Evolutionary conservation across 805 yeast genomes (phyloP), one percentile per base, ranked within the genome.

Genomic region (Limtongozyma cylindracea): DNA sequence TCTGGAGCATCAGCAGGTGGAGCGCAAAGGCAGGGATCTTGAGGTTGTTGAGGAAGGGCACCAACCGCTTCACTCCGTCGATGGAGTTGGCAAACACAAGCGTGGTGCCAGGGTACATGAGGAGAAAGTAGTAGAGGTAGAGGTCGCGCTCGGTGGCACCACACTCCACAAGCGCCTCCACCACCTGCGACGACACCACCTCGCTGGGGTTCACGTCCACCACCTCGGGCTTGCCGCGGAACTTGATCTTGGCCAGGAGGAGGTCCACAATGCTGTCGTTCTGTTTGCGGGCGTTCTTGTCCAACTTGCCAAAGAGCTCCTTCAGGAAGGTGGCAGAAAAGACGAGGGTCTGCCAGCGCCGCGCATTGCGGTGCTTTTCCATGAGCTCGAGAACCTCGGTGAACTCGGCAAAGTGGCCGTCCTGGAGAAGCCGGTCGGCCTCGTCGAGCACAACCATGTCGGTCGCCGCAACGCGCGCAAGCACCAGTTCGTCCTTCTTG

Each of bases 1-100:
- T 84, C 41, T 88, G 99, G 20, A 74, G 60, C 96, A 88, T 84
- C 12, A 80, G 68, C 3, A 96, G 82, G 40, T 88, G 95, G 21
- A 88, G 61, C 6, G 84, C 69, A 34, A 73, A 69, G 3, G 68
- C 53, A 5, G 74, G 63, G 16, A 84, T 51, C 8, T 61, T 60
- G 23, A 88, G 52, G 38, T 67, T 65, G 29, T 58, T 69, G 27
- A 88, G 53, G 27, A 71, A 58, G 6, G 84, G 84, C 8, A 66
- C 71, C 16, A 88, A 41, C 30, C 94, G 63, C 40, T 80, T 78
- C 21, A 84, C 96, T 1, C 92, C 67, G 35, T 84, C 95, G 35
- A 88, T 82, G n/a, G 91, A 68, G 45, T 88, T 88, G 30, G 93
- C 82, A 40, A 88, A 88, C 4, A 84, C 84, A 22, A 88, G 54